Conservation (phyloP, 768 basidiomycete species). For the Agaricus sinodeliciosus region DNA sequence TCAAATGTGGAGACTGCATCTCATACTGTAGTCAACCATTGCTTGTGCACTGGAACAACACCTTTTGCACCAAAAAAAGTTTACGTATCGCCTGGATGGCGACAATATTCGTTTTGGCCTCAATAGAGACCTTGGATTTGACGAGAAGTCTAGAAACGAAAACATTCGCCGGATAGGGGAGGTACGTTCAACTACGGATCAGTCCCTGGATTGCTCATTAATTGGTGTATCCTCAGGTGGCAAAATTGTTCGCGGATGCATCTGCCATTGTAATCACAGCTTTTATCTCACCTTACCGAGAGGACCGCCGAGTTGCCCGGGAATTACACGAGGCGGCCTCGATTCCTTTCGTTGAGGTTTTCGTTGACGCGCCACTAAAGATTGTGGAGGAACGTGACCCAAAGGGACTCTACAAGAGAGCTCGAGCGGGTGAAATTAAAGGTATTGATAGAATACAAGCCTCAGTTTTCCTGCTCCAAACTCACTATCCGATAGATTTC, state of each 20-base stretch:
- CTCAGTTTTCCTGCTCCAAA: background rate
- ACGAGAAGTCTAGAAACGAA: constrained; percentile 86
- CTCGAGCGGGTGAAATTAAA: constrained; percentile 92
- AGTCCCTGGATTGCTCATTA: background rate
- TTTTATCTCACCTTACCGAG: constrained; percentile 96
- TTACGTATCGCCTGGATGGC: constrained; percentile 89
- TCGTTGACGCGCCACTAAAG: constrained; percentile 83
- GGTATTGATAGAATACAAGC: constrained; percentile 34
- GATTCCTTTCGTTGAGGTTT: constrained; percentile 90
- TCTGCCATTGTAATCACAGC: constrained; percentile 85
- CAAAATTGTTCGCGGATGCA: constrained; percentile 89
- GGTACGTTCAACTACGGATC: constrained; percentile 34
- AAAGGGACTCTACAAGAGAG: constrained; percentile 96
- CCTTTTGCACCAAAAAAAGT: constrained; percentile 79
- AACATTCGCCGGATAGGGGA: constrained; percentile 97
- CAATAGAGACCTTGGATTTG: constrained; percentile 95
- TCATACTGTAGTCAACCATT: constrained; percentile 72
- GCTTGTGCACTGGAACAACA: constrained; percentile 97
- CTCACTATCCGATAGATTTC: constrained; percentile 60
- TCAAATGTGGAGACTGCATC: background rate
- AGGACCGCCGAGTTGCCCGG: constrained; percentile 79
- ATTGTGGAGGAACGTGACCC: constrained; percentile 93
- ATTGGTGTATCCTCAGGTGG: constrained; percentile 53
- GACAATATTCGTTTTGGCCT: constrained; percentile 95
- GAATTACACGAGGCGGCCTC: constrained; percentile 68